phyloP scores from a whole-genome alignment of 108 stramenopile species.

The Bacterosira constricta region DNA sequence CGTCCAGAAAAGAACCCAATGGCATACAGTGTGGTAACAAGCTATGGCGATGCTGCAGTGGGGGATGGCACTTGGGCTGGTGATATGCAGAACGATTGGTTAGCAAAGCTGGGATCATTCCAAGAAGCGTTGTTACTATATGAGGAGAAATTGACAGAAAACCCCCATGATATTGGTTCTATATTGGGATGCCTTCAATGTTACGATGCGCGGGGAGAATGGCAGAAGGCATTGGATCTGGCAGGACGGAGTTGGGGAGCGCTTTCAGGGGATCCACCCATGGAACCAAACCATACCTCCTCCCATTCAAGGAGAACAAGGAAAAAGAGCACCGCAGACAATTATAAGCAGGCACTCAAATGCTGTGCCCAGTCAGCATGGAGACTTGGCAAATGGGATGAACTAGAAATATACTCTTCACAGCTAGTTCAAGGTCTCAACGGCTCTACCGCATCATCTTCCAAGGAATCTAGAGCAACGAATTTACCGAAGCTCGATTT shows the following conservation, averaged over 20 bases:
- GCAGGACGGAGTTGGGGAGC: slow-evolving; percentile 77
- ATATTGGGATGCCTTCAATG: slow-evolving; percentile 95
- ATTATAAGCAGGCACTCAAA: slow-evolving; percentile 73
- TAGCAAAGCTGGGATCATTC: slow-evolving; percentile 97
- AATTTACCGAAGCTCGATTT: slow-evolving; percentile 67
- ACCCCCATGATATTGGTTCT: slow-evolving; percentile 83
- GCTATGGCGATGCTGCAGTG: slow-evolving; percentile 32
- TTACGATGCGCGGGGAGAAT: slow-evolving; percentile 94
- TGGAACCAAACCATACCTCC: background rate
- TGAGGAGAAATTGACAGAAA: slow-evolving; percentile 74
- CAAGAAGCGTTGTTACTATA: slow-evolving; percentile 86
- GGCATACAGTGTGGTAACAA: slow-evolving; percentile 79
- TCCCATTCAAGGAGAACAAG: slow-evolving; percentile 14
- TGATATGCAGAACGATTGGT: slow-evolving; percentile 88
- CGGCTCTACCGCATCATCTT: slow-evolving; percentile 7
- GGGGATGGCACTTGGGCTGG: slow-evolving; percentile 55
- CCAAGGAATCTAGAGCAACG: slow-evolving; percentile 39
- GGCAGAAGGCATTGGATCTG: slow-evolving; percentile 85
- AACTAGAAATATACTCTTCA: slow-evolving; percentile 82
- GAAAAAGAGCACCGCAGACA: slow-evolving; percentile 19
- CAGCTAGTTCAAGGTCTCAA: slow-evolving; percentile 62
- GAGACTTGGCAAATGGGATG: slow-evolving; percentile 92
- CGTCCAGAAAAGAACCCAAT: slow-evolving; percentile 38
- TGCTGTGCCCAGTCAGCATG: slow-evolving; percentile 93
- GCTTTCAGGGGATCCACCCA: slow-evolving; percentile 36